Evolutionary conservation across 1,284 basidiomycete genomes (phyloP).

Genomic region (Microbotryomycetes sp.): DNA sequence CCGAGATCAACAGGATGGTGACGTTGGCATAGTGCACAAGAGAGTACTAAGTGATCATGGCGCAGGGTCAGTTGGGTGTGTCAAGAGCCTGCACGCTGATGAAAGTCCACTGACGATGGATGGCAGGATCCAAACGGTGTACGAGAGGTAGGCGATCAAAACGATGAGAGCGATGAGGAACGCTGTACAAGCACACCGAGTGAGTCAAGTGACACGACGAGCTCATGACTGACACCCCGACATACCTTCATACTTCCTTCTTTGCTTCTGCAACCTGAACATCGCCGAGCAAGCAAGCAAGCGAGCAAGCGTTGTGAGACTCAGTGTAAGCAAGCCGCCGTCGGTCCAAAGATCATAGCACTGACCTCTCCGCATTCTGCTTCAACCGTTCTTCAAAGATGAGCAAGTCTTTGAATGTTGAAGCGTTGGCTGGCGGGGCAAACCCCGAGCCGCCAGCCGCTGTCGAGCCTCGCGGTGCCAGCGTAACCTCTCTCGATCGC

Average conservation of each 20-base stretch:
- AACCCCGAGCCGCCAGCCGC: neutral
- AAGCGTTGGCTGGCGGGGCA: neutral
- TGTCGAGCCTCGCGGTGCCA: neutral
- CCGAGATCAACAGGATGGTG: constrained; percentile 71
- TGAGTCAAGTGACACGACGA: neutral
- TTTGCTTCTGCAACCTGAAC: constrained; percentile 62
- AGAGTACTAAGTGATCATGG: constrained; percentile 39
- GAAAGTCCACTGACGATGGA: constrained; percentile 46
- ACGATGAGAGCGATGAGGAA: constrained; percentile 65
- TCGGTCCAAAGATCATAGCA: neutral
- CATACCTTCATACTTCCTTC: constrained; percentile 72
- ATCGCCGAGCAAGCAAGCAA: neutral
- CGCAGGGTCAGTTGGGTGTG: neutral
- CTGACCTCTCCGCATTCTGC: constrained; percentile 60
- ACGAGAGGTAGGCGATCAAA: constrained; percentile 63
- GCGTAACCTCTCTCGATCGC: too few relatives aligned
- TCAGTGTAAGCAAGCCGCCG: neutral
- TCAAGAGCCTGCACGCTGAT: constrained; percentile 21
- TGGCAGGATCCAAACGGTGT: constrained; percentile 64
- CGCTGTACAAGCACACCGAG: constrained; percentile 49
- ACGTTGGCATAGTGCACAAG: constrained; percentile 59
- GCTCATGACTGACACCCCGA: neutral
- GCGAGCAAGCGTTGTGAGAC: neutral
- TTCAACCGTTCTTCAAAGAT: constrained; percentile 95
- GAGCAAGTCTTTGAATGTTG: constrained; percentile 78